Evolutionary conservation across 2,329 filamentous ascomycete species (phyloP).

Genomic region (Xylariaceae sp.): DNA sequence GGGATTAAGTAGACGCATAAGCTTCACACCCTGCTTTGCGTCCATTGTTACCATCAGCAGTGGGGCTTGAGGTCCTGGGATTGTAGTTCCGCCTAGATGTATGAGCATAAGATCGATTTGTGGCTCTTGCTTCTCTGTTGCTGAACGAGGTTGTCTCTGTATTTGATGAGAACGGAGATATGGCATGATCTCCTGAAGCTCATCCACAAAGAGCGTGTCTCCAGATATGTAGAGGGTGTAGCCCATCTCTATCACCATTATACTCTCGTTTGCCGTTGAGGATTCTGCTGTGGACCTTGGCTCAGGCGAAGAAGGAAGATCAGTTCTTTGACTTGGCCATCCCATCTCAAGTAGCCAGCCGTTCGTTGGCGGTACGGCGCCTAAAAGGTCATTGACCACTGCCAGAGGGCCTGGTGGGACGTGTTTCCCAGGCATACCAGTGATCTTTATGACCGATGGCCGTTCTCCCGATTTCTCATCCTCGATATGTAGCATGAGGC

Average conservation of each 20-base stretch:
- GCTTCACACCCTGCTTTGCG: slow-evolving; percentile 55
- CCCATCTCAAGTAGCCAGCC: slow-evolving; percentile 65
- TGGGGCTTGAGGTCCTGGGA: slow-evolving; percentile 55
- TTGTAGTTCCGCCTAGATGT: slow-evolving; percentile 62
- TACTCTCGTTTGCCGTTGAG: slow-evolving; percentile 2
- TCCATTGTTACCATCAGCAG: slow-evolving; percentile 69
- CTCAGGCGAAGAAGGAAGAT: not conserved
- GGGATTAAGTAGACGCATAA: slow-evolving; percentile 57
- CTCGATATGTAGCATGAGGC: slow-evolving; percentile 38
- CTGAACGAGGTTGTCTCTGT: not conserved
- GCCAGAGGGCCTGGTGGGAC: slow-evolving; percentile 41
- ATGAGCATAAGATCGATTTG: slow-evolving; percentile 63
- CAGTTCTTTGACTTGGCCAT: slow-evolving; percentile 28
- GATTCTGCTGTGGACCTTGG: not conserved
- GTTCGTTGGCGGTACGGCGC: slow-evolving; percentile 58
- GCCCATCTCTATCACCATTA: slow-evolving; percentile 38
- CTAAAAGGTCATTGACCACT: slow-evolving; percentile 37
- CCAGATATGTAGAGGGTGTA: slow-evolving; percentile 65
- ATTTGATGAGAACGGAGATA: slow-evolving; percentile 30
- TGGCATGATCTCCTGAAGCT: slow-evolving; percentile 55
- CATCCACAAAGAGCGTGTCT: slow-evolving; percentile 60
- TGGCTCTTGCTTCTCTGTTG: slow-evolving; percentile 18
- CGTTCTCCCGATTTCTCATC: slow-evolving; percentile 4
- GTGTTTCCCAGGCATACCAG: slow-evolving; percentile 63
- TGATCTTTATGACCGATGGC: slow-evolving; percentile 46